Percentiles rank a stretch among this genome's conserved stretches.
These are phyloP conservation scores for Fusarium sambucinum DNA, from an alignment of 2,329 filamentous ascomycete species.

Conservation along the genomic window DNA sequence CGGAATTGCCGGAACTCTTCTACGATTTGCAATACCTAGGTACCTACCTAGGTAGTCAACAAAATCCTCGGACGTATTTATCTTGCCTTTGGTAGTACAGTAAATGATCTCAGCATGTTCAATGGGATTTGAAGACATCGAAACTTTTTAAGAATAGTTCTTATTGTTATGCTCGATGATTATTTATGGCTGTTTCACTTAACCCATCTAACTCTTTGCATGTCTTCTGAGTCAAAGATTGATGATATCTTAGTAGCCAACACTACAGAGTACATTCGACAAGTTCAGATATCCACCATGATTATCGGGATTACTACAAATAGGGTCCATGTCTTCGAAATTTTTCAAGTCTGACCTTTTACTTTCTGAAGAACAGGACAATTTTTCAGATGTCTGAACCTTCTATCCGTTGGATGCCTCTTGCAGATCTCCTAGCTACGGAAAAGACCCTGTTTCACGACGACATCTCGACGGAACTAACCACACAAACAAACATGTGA, in stretches of 20 bases:
- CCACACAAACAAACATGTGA: conserved; percentile 16
- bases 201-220: neutral
- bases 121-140: neutral
- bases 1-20: conserved; percentile 10
- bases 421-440: conserved; percentile 11
- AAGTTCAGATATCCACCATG: neutral
- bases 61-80: neutral
- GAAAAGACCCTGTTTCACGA: conserved; percentile 34
- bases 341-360: neutral
- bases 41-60: no score
- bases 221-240: neutral
- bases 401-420: conserved; percentile 8
- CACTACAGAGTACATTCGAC: neutral
- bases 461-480: conserved; percentile 30
- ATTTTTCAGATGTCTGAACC: neutral
- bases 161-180: neutral
- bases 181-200: neutral
- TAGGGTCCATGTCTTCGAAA: neutral
- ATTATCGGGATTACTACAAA: neutral
- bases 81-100: neutral
- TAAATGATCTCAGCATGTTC: no score
- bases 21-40: no score
- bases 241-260: neutral
- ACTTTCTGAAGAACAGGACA: neutral
- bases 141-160: neutral